Conservation (phyloP, 164 flowering plant species). For the Cinnamomum micranthum region DNA sequence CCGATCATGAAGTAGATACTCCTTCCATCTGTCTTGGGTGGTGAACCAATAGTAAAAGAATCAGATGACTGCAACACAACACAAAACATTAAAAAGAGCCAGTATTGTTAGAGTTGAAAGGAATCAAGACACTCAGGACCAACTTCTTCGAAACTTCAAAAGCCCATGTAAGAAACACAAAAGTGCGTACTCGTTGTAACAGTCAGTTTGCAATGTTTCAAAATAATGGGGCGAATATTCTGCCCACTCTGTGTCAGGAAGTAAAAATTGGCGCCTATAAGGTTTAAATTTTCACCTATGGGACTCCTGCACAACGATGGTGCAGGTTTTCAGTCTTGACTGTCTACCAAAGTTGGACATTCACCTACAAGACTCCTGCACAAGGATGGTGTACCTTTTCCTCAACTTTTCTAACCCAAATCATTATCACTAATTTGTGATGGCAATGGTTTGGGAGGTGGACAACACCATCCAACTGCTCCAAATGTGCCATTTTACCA, state of each 20-base stretch:
- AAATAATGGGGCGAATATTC: background rate
- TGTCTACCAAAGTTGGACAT: background rate
- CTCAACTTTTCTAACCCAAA: no score
- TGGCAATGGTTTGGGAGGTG: no score
- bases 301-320: background rate
- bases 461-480: background rate
- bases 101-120: background rate
- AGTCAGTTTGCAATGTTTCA: background rate
- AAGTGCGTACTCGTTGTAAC: background rate
- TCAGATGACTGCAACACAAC: constrained; percentile 50
- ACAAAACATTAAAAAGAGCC: background rate
- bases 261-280: background rate
- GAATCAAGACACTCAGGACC: background rate
- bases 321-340: background rate
- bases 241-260: background rate
- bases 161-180: background rate
- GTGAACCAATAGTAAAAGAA: constrained; percentile 38
- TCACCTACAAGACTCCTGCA: background rate
- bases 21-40: constrained; percentile 63
- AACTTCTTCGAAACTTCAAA: background rate
- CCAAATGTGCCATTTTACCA: background rate
- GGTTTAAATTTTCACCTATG: background rate
- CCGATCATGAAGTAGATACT: constrained; percentile 58
- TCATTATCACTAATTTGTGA: no score
- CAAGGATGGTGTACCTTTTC: background rate